A percentile compares a stretch with the other conserved stretches of the same genome.
Evolutionary conservation across 2,329 filamentous ascomycete species (phyloP).

Genomic region (Botryotinia convoluta): DNA sequence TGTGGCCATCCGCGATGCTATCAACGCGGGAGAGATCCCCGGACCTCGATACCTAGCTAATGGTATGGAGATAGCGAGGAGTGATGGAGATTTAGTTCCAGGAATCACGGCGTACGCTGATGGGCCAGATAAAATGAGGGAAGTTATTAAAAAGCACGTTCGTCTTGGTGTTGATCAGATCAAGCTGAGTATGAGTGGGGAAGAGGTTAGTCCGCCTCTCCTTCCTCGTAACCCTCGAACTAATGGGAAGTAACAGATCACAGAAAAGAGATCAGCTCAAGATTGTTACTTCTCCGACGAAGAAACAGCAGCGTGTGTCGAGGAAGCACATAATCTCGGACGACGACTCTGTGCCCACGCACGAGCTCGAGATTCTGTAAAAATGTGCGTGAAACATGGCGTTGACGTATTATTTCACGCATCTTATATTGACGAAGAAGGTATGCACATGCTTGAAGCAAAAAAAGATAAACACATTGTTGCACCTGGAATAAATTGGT

Average conservation of each 20-base stretch:
- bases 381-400: constrained; percentile 44
- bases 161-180: constrained; percentile 45
- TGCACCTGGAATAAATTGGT: constrained; percentile 44
- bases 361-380: constrained; percentile 44
- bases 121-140: constrained; percentile 43
- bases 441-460: constrained; percentile 42
- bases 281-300: constrained; percentile 47
- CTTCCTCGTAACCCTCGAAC: neutral
- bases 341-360: constrained; percentile 45
- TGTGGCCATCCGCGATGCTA: constrained; percentile 47
- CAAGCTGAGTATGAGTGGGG: constrained; percentile 43
- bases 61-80: constrained; percentile 47
- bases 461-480: constrained; percentile 43
- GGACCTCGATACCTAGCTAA: constrained; percentile 50
- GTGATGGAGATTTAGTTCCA: constrained; percentile 45
- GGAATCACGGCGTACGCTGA: constrained; percentile 40
- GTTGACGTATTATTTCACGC: constrained; percentile 49
- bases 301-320: constrained; percentile 47
- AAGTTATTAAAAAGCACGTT: constrained; percentile 41
- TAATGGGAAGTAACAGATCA: constrained; percentile 21
- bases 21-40: constrained; percentile 48
- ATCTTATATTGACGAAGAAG: constrained; percentile 44
- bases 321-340: constrained; percentile 43
- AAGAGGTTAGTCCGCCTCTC: constrained; percentile 23
- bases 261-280: constrained; percentile 40